Base-by-base conservation (phyloP, 2,329 filamentous ascomycete genomes). In the Cladosporium sp. region DNA sequence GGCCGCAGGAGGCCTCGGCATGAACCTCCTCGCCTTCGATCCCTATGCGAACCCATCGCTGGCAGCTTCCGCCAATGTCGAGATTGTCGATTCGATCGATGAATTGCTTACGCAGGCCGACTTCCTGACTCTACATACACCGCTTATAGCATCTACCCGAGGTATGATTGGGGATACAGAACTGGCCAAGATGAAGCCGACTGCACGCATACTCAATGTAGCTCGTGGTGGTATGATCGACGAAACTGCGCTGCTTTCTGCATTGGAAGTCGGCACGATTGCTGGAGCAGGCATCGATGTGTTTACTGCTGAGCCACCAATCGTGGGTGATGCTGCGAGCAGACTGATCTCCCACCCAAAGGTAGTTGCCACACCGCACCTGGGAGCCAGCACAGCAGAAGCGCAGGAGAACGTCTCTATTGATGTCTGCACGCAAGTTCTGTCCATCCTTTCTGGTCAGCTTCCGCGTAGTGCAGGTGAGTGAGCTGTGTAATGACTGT, bases 381-480 rank as follows among this genome's bases (percentile, higher is more conserved):
- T 94, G 0, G 89, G 89, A 4, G 90, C 90, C 0, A 90, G 86
- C 0, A 94, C 90, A 0, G 81, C 88, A 34, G 90, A 94, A 77
- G 90, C 90, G 0, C 89, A 94, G 70, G 89, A 93, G 67, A 92
- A 91, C 60, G 89, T 92, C 3, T 89, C 87, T 1, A 82, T 92
- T 61, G 90, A 93, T 65, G 90, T 93, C 8, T 93, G 89, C 71
- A 86, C 87, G 34, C 89, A 94, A 73, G 88, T 92, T 12, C 79
- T 89, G 0, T 82, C 86, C 58, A 90, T 93, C 40, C 77, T 94
- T 2, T 78, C 79, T 0, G 89, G 89, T 3, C 86, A 87, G 0
- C 78, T 92, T 1, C 89, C 90, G 0, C 88, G 88, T 1, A 67
- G 64, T 39, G 56, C 56, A 47, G 56, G 56, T 58, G 35, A 52